A percentile compares a stretch with the other conserved stretches of the same genome.
phyloP scores from a whole-genome alignment of 2,329 filamentous ascomycete species.

The Leptodontidium sp. region DNA sequence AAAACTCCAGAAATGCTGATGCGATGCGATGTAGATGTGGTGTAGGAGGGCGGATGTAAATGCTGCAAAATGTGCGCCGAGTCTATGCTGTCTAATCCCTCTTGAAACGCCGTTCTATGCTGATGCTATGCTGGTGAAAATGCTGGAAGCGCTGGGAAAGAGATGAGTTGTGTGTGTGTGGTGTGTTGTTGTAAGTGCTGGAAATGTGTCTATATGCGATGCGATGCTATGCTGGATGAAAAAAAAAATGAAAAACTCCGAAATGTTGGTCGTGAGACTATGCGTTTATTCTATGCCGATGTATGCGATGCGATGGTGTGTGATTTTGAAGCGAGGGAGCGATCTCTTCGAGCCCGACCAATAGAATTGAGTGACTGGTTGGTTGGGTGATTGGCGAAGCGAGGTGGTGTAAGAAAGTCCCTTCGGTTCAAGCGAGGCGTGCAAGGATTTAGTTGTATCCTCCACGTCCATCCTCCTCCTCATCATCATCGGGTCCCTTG shows the following conservation, averaged over 20 bases:
- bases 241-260: conserved; percentile 19
- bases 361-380: background rate
- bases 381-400: background rate
- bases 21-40: background rate
- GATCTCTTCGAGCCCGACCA: conserved; percentile 2
- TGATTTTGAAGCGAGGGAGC: conserved; percentile 3
- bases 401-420: background rate
- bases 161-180: background rate
- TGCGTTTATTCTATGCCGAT: conserved; percentile 21
- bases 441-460: conserved; percentile 36
- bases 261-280: conserved; percentile 22
- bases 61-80: conserved; percentile 19
- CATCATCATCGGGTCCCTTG: conserved; percentile 43
- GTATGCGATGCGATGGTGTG: background rate
- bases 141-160: background rate
- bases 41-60: conserved; percentile 14
- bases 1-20: background rate
- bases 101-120: conserved; percentile 18
- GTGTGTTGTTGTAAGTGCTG: conserved; percentile 6
- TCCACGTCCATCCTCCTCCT: conserved; percentile 45
- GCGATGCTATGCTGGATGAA: background rate
- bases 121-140: background rate
- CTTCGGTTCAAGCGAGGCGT: background rate
- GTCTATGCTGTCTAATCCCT: conserved; percentile 19
- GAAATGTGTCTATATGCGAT: background rate